Base-by-base conservation (phyloP, 108 stramenopile species). In the Skeletonema marinoi region DNA sequence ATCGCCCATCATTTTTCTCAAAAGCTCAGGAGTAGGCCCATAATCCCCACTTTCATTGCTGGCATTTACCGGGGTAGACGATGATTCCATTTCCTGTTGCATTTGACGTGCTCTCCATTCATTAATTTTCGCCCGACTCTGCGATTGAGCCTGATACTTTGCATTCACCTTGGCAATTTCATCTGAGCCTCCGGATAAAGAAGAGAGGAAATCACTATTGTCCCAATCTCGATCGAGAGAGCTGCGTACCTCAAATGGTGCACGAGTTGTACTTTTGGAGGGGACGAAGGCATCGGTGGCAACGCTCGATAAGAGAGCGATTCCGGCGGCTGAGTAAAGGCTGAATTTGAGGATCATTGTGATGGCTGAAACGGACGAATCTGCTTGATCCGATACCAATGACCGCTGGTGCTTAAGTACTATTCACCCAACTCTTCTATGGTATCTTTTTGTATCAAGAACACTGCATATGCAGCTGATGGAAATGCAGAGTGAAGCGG, bases 161-260 rank as follows among this genome's bases (percentile, higher is more conserved):
- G 78, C 81, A 32, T 78, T 85, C 36, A 81, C 84, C 42, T 82
- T 36, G 25, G 78, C 77, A 4, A 69, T 65, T 9, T 77, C 80
- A 17, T 85, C 51, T 16, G 44, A 16, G 1, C 70, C 65, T 41
- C 76, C 70, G 9, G 73, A 73, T 11, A 89, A 75, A 31, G 84
- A 70, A 0, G 81, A 60, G 11, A 88, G 78, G 63, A 88, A 90
- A 71, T 88, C 87, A 19, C 66, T 67, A 51, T 90, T 90, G 78
- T 90, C 89, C 89, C 87, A 88, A 56, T 63, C 83, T 31, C 66
- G 60, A 25, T 75, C 76, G 19, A 78, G 77, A 14, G 66, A 63
- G 6, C 31, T 32, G 32, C 17, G 46, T 19, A 19, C 56, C 17
- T 41, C 39, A 12, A 19, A 41, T 8, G 9, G 25, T 8, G 68